Evolutionary conservation across 2,329 filamentous ascomycete species (phyloP).

Genomic region (Leptodontidium sp.): DNA sequence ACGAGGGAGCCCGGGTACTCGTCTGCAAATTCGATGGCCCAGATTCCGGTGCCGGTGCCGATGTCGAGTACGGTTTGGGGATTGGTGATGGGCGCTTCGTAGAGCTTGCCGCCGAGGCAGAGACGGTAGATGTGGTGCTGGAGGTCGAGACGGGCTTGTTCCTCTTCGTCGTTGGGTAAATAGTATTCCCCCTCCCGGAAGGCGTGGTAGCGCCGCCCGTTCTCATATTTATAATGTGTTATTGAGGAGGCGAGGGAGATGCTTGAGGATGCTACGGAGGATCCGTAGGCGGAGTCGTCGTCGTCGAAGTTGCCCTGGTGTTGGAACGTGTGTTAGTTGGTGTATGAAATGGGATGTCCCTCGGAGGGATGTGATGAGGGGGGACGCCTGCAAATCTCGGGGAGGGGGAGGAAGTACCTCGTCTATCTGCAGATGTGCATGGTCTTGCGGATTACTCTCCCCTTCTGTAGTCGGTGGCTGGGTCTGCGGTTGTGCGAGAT

Average conservation of each 20-base stretch:
- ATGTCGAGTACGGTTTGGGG: conserved; percentile 16
- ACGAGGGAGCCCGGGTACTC: conserved; percentile 4
- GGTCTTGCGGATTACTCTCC: not conserved
- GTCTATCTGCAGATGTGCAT: conserved; percentile 1
- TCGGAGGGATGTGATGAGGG: not conserved
- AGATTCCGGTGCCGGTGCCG: conserved; percentile 25
- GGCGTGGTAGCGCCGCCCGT: conserved; percentile 30
- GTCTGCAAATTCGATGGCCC: conserved; percentile 25
- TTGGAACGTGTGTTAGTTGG: not conserved
- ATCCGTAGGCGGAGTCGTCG: conserved; percentile 21
- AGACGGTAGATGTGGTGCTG: conserved; percentile 24
- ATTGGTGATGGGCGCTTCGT: not conserved
- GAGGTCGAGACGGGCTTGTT: conserved; percentile 17
- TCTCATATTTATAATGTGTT: conserved; percentile 28
- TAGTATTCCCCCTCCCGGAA: conserved; percentile 27
- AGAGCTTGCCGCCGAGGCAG: conserved; percentile 12
- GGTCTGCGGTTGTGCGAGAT: conserved; percentile 3
- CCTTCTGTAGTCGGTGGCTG: not conserved
- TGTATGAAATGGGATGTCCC: not conserved
- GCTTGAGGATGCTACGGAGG: conserved; percentile 10
- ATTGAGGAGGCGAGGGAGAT: conserved; percentile 51
- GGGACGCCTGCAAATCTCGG: not conserved
- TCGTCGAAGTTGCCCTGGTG: conserved; percentile 15
- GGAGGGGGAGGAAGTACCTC: not conserved
- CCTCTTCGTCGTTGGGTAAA: conserved; percentile 25